Conservation (phyloP, 2,329 filamentous ascomycete species). For the Verticillium longisporum region DNA sequence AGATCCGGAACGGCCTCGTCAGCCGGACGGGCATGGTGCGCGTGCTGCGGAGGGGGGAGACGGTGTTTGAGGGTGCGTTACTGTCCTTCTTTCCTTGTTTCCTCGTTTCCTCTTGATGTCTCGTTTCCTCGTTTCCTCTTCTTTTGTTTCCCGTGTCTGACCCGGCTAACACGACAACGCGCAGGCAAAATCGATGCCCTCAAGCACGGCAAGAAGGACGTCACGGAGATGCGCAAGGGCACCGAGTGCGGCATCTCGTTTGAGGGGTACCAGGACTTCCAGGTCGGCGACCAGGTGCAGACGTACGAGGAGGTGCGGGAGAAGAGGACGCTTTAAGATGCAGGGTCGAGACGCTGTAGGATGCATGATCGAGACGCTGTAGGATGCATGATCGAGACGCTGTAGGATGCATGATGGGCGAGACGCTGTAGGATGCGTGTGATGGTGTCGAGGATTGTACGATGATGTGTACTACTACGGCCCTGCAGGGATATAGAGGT, state of each 20-base stretch:
- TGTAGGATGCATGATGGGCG: background rate
- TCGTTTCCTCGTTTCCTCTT: background rate
- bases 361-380: background rate
- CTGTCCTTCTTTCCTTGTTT: background rate
- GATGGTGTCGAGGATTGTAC: too few relatives aligned
- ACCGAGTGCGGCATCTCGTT: constrained; percentile 91
- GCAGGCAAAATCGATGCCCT: constrained; percentile 72
- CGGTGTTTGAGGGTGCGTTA: constrained; percentile 73
- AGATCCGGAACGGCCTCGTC: constrained; percentile 74
- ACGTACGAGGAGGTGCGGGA: constrained; percentile 74
- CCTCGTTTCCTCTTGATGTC: too few relatives aligned
- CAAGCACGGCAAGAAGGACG: constrained; percentile 90
- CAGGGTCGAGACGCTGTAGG: background rate
- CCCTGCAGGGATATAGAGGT: too few relatives aligned
- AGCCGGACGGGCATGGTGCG: constrained; percentile 57
- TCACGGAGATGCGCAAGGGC: constrained; percentile 82
- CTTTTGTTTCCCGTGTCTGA: background rate
- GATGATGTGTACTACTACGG: too few relatives aligned
- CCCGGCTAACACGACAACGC: too few relatives aligned
- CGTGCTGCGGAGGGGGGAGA: constrained; percentile 63
- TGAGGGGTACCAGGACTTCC: constrained; percentile 69
- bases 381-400: background rate
- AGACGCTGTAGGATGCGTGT: background rate
- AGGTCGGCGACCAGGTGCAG: constrained; percentile 80
- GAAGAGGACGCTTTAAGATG: constrained; percentile 50